Percentiles rank a stretch among this genome's conserved stretches.
These are phyloP conservation scores for Aspergillus wentii DNA, from an alignment of 495 filamentous ascomycete species.

Conservation along the genomic window DNA sequence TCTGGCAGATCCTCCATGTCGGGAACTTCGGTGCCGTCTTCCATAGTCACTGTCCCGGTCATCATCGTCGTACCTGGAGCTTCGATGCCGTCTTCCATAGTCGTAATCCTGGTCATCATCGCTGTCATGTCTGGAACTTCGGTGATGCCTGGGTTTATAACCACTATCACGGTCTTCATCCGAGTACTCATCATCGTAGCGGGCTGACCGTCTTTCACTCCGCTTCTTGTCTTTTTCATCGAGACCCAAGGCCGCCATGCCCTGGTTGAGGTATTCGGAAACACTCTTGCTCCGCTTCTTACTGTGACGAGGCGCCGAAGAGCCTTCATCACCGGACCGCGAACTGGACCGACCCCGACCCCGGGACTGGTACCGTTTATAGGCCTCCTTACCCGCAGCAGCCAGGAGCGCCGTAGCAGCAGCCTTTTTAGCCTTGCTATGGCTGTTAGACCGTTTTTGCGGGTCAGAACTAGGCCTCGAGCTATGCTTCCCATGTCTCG, in stretches of 20 bases:
- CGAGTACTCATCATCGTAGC: constrained; percentile 39
- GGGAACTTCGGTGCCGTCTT: constrained; percentile 29
- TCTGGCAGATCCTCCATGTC: constrained; percentile 43
- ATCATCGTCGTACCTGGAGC: constrained; percentile 12
- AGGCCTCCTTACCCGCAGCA: constrained; percentile 74
- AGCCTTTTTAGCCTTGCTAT: constrained; percentile 54
- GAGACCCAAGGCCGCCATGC: constrained; percentile 50
- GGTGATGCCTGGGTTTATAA: constrained; percentile 8
- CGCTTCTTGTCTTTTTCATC: constrained; percentile 30
- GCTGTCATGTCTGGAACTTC: constrained; percentile 14
- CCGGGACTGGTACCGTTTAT: constrained; percentile 59
- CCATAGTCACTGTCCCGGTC: constrained; percentile 52
- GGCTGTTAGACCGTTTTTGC: constrained; percentile 37
- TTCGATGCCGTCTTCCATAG: constrained; percentile 18
- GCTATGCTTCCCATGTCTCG: constrained; percentile 29
- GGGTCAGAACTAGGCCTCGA: no score
- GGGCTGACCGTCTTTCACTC: constrained; percentile 31
- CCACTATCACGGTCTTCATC: constrained; percentile 11
- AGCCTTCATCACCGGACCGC: constrained; percentile 40
- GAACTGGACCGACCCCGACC: background rate
- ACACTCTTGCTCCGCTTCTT: constrained; percentile 54
- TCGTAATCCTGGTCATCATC: background rate
- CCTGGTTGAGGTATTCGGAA: constrained; percentile 50
- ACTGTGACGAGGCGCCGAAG: constrained; percentile 27
- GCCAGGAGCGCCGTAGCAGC: constrained; percentile 73